Evolutionary conservation across 73 alveolate genomes (phyloP).

Genomic region (Paramecium biaurelia): DNA sequence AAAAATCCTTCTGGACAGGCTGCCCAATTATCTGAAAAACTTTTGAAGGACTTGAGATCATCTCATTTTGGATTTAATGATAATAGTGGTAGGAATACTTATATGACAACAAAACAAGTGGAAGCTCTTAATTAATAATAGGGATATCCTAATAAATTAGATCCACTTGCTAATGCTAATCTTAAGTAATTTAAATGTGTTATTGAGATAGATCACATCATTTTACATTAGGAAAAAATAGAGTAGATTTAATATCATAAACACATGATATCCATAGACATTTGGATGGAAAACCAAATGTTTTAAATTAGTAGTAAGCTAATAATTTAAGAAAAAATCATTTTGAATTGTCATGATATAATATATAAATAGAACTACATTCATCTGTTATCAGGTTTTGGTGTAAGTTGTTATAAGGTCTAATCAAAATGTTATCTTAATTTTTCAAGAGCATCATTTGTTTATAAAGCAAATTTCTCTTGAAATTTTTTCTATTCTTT

Average conservation of each 20-base stretch:
- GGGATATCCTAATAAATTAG: constrained; percentile 1
- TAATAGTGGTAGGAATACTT: not conserved
- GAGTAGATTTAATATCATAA: not conserved
- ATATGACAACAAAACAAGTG: not conserved
- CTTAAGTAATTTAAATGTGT: not conserved
- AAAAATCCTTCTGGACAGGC: not conserved
- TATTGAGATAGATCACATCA: constrained; percentile 3
- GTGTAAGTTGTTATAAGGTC: not conserved
- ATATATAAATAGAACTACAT: not conserved
- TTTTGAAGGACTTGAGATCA: constrained; percentile 11
- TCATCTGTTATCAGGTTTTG: not conserved
- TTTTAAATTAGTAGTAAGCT: not conserved
- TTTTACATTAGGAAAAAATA: not conserved
- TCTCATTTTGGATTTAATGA: constrained; percentile 36
- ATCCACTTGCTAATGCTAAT: not conserved
- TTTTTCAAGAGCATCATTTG: not conserved
- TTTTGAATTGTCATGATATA: not conserved
- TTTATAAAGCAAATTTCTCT: not conserved
- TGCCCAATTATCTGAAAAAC: constrained; percentile 5
- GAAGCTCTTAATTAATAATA: not conserved
- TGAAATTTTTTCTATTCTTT: not conserved
- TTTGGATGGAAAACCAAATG: not conserved
- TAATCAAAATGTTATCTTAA: constrained; percentile 1
- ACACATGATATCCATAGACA: constrained; percentile 44
- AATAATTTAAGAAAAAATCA: constrained; percentile 4